A percentile compares a stretch with the other conserved stretches of the same genome.
Evolutionary conservation across 148 eudicot genomes (phyloP).

Genomic region (Silene uniflora): DNA sequence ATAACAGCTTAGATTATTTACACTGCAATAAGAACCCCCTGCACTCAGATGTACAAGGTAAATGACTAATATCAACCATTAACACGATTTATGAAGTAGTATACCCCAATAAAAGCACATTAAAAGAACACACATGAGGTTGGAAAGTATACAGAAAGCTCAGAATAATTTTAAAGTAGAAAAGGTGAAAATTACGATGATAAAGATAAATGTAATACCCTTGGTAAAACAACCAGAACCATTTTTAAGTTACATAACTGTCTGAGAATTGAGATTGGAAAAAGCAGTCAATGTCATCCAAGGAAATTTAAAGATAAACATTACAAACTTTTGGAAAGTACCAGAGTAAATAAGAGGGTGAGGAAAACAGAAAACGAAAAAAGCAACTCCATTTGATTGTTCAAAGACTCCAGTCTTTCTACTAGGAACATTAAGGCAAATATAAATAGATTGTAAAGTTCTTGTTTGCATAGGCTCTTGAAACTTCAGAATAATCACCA

Average conservation of each 20-base stretch:
- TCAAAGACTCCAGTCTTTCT: slow-evolving; percentile 35
- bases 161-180: background rate
- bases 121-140: background rate
- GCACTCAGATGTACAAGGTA: background rate
- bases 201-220: slow-evolving; percentile 18
- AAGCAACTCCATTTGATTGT: slow-evolving; percentile 32
- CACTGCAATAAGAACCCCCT: background rate
- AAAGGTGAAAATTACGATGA: background rate
- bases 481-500: slow-evolving; percentile 90
- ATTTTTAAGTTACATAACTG: slow-evolving; percentile 30
- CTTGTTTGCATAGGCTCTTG: slow-evolving; percentile 64
- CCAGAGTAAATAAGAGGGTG: slow-evolving; percentile 3
- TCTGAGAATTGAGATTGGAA: slow-evolving; percentile 16
- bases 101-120: background rate
- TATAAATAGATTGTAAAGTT: slow-evolving; percentile 45
- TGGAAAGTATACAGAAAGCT: background rate
- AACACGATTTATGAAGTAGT: background rate
- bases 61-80: background rate
- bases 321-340: slow-evolving; percentile 33
- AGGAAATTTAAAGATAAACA: slow-evolving; percentile 35
- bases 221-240: slow-evolving; percentile 27
- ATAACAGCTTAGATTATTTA: background rate
- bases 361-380: slow-evolving; percentile 6
- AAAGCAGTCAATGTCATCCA: slow-evolving; percentile 21
- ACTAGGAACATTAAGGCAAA: slow-evolving; percentile 44